These are phyloP conservation scores for Silene noctiflora DNA, from an alignment of 179 eudicot species.

Conservation along the genomic window DNA sequence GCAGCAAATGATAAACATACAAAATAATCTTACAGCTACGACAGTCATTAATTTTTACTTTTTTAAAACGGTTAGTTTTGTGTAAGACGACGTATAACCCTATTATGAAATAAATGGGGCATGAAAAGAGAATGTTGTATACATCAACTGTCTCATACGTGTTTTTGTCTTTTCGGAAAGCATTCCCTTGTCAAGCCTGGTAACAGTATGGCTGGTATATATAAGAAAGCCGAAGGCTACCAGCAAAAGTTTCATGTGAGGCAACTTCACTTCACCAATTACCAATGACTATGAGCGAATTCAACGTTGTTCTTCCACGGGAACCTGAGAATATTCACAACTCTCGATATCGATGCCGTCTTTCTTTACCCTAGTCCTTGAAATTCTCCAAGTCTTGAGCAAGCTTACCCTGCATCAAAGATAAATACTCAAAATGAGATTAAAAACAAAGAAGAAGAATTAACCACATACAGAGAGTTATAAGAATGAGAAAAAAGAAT, in stretches of 20 bases:
- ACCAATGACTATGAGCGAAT: not conserved
- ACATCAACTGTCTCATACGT: not conserved
- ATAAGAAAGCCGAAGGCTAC: not conserved
- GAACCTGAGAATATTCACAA: conserved; percentile 48
- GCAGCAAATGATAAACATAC: not conserved
- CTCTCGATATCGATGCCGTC: conserved; percentile 43
- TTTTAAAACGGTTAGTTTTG: not conserved
- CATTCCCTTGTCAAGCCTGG: not conserved
- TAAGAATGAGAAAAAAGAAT: not conserved
- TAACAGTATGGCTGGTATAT: not conserved
- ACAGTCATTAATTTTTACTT: no score
- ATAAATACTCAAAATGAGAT: not conserved
- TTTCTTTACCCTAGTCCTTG: conserved; percentile 53
- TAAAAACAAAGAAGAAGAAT: not conserved
- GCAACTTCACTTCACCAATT: not conserved
- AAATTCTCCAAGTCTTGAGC: conserved; percentile 62
- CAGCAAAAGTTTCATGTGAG: not conserved
- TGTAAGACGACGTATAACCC: not conserved
- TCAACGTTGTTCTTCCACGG: conserved; percentile 41
- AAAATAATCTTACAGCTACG: not conserved
- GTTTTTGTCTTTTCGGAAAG: not conserved
- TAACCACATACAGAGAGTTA: not conserved
- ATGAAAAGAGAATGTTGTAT: not conserved
- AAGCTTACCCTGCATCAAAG: conserved; percentile 61
- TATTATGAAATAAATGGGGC: no score